Evolutionary conservation across 148 eudicot species (phyloP).

Genomic region (Rhododendron ferrugineum): DNA sequence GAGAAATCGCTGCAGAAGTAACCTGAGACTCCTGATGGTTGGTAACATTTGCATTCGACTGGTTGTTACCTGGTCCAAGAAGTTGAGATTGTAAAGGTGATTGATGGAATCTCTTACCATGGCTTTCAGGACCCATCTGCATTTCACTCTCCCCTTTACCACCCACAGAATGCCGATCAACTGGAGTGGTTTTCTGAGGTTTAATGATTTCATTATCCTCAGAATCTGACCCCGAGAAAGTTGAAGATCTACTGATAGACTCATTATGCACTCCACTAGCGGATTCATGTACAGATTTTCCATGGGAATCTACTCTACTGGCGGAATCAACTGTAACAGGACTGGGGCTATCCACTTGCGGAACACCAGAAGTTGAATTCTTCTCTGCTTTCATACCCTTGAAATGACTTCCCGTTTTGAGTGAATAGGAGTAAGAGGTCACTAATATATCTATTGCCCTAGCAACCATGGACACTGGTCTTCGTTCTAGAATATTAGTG

Average conservation of each 20-base stretch:
- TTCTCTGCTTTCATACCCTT: conserved; percentile 53
- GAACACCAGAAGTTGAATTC: conserved; percentile 36
- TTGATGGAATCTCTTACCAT: conserved; percentile 26
- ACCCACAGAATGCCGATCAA: conserved; percentile 18
- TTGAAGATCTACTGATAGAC: conserved; percentile 24
- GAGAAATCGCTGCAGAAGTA: conserved; percentile 77
- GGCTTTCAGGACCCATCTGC: conserved; percentile 25
- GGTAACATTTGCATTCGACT: conserved; percentile 35
- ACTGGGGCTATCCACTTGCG: conserved; percentile 29
- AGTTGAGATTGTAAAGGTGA: conserved; percentile 35
- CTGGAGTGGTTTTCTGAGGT: conserved; percentile 9
- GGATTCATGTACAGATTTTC: conserved; percentile 43
- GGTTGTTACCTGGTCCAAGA: conserved; percentile 31
- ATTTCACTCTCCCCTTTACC: conserved; percentile 23
- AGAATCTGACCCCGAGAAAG: conserved; percentile 47
- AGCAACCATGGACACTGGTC: conserved; percentile 66
- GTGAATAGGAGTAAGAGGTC: conserved; percentile 64
- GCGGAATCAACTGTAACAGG: conserved; percentile 31
- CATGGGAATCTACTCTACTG: conserved; percentile 27
- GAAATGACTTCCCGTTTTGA: conserved; percentile 68
- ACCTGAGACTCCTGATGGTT: conserved; percentile 57
- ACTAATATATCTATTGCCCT: conserved; percentile 68
- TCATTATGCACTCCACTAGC: conserved; percentile 27
- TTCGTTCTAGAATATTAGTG: conserved; percentile 65
- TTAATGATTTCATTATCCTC: conserved; percentile 37